These are phyloP conservation scores for Podospora anserina DNA, from an alignment of 495 filamentous ascomycete genomes.

Conservation along the genomic window DNA sequence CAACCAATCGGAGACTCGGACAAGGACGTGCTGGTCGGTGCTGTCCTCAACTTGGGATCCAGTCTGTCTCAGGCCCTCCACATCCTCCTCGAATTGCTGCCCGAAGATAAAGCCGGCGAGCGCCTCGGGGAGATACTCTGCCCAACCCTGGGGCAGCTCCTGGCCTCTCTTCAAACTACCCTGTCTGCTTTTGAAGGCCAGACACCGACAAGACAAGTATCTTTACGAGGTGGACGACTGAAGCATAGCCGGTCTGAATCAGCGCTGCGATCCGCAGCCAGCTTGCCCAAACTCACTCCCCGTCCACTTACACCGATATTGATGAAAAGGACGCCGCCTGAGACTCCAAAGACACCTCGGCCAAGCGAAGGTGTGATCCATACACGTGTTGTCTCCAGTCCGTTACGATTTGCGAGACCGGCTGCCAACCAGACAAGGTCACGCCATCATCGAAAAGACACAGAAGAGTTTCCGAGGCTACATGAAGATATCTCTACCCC, in stretches of 20 bases:
- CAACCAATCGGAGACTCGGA: slow-evolving; percentile 25
- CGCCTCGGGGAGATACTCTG: slow-evolving; percentile 31
- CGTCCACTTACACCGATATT: slow-evolving; percentile 7
- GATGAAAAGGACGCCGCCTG: background rate
- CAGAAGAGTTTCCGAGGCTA: background rate
- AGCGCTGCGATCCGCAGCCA: background rate
- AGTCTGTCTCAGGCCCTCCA: slow-evolving; percentile 30
- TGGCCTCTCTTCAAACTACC: slow-evolving; percentile 20
- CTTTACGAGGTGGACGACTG: background rate
- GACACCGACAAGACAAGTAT: background rate
- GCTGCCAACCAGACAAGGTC: background rate
- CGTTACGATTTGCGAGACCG: background rate
- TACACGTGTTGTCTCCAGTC: background rate
- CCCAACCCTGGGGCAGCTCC: slow-evolving; percentile 31
- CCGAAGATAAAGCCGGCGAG: slow-evolving; percentile 28
- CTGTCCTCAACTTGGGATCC: slow-evolving; percentile 28
- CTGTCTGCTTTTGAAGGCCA: slow-evolving; percentile 17
- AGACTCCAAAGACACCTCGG: background rate
- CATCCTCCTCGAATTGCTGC: slow-evolving; percentile 29
- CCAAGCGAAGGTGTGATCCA: background rate
- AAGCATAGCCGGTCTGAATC: slow-evolving; percentile 9
- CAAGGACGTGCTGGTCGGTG: slow-evolving; percentile 32
- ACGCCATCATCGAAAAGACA: slow-evolving; percentile 1
- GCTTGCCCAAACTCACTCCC: background rate
- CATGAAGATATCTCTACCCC: background rate